Evolutionary conservation across 1,284 basidiomycete species (phyloP).

Genomic region (Cutaneotrichosporon sp.): DNA sequence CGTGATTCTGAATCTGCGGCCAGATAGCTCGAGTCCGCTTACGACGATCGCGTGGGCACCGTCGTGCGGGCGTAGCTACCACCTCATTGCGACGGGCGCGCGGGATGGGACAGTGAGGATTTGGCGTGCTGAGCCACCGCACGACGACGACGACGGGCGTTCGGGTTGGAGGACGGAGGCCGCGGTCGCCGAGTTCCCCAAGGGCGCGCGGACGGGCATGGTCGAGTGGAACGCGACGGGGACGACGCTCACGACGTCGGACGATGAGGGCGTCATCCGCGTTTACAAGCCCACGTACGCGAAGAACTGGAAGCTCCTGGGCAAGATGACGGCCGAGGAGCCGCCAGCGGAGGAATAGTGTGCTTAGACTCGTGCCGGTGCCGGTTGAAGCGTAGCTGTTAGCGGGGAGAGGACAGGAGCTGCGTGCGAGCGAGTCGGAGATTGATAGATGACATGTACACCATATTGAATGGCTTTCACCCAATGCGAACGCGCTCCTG

Average conservation of each 20-base stretch:
- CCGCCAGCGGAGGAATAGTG: constrained; percentile 30
- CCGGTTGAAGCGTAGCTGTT: too few species aligned
- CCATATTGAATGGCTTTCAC: neutral
- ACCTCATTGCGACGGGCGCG: constrained; percentile 80
- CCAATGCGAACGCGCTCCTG: too few species aligned
- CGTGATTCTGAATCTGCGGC: constrained; percentile 39
- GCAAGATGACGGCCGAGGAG: constrained; percentile 48
- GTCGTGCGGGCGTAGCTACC: constrained; percentile 82
- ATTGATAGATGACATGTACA: neutral
- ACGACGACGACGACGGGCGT: constrained; percentile 23
- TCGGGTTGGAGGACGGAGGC: constrained; percentile 63
- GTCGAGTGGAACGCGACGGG: constrained; percentile 59
- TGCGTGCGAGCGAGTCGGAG: too few species aligned
- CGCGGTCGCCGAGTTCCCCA: constrained; percentile 76
- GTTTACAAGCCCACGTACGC: constrained; percentile 69
- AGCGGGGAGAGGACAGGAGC: too few species aligned
- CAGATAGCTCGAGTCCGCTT: constrained; percentile 51
- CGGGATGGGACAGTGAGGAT: constrained; percentile 81
- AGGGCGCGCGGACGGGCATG: constrained; percentile 82
- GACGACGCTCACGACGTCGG: constrained; percentile 78
- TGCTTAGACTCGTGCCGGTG: too few species aligned
- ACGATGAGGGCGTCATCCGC: constrained; percentile 80
- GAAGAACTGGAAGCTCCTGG: constrained; percentile 46
- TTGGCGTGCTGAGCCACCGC: constrained; percentile 63
- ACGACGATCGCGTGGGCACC: constrained; percentile 85